Evolutionary conservation across 768 basidiomycete genomes (phyloP).

Genomic region (Mycena venus): DNA sequence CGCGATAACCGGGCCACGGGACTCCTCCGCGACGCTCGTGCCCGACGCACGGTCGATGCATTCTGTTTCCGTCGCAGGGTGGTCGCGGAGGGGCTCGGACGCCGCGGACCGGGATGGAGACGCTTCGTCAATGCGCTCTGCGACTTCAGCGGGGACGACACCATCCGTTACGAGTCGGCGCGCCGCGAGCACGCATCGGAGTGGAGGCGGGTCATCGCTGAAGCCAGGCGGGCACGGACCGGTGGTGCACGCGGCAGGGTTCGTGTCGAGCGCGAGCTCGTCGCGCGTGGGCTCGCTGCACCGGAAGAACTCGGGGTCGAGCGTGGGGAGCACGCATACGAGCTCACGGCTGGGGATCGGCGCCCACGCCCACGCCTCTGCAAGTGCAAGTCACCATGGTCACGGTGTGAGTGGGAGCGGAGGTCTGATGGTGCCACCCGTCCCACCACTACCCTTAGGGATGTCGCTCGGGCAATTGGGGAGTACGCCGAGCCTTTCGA

Average conservation of each 20-base stretch:
- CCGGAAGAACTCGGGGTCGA: conserved; percentile 74
- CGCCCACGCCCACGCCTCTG: conserved; percentile 40
- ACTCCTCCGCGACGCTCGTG: conserved; percentile 52
- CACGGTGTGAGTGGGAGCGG: not conserved
- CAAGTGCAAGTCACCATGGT: too few species aligned
- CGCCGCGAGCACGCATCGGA: conserved; percentile 37
- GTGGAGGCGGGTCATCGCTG: conserved; percentile 37
- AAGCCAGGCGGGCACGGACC: conserved; percentile 44
- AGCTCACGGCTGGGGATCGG: conserved; percentile 32
- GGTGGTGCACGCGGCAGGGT: conserved; percentile 23
- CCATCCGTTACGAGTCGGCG: conserved; percentile 59
- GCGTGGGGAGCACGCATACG: conserved; percentile 61
- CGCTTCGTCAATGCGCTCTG: conserved; percentile 65
- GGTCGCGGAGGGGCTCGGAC: conserved; percentile 50
- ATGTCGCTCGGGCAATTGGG: conserved; percentile 29
- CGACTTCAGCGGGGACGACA: conserved; percentile 63
- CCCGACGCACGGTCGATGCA: conserved; percentile 41
- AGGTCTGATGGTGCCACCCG: conserved; percentile 36
- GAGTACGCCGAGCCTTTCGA: conserved; percentile 58
- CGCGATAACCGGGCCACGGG: conserved; percentile 39
- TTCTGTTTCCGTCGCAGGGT: conserved; percentile 17
- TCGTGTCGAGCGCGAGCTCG: conserved; percentile 21
- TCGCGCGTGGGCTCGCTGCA: conserved; percentile 56
- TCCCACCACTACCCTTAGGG: conserved; percentile 36
- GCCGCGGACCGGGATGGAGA: conserved; percentile 65